Conservation (phyloP, 169 alveolate genomes). For the Eimeria sp. region DNA sequence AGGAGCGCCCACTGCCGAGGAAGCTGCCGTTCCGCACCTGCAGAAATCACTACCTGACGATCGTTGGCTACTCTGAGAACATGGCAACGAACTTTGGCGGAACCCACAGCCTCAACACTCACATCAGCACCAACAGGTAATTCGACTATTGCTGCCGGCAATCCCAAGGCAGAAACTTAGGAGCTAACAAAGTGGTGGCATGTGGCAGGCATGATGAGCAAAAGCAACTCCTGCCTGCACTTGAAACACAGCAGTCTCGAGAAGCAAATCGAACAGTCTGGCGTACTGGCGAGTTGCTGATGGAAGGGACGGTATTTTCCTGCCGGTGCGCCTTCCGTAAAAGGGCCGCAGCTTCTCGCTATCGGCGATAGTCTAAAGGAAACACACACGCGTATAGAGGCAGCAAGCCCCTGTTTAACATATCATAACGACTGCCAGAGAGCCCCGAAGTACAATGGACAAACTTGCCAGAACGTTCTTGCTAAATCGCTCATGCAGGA, state of each 20-base stretch:
- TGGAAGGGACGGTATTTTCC: constrained; percentile 65
- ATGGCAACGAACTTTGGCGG: not conserved
- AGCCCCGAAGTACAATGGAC: not conserved
- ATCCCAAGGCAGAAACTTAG: not conserved
- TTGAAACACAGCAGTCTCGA: not conserved
- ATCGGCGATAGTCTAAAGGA: not conserved
- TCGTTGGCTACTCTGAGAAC: constrained; percentile 30
- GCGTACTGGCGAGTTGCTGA: constrained; percentile 69
- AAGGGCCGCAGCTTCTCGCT: constrained; percentile 26
- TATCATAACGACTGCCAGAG: not conserved
- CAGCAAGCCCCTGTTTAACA: not conserved
- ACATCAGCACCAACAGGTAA: not conserved
- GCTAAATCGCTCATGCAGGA: not conserved
- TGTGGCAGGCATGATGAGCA: not conserved
- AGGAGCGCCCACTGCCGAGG: constrained; percentile 74
- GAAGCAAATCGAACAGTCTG: not conserved
- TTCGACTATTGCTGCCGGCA: not conserved
- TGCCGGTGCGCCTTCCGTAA: constrained; percentile 76
- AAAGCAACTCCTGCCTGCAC: not conserved
- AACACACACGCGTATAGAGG: not conserved
- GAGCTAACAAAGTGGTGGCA: not conserved
- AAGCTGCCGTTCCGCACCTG: constrained; percentile 46
- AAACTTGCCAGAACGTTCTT: not conserved
- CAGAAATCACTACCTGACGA: constrained; percentile 23
- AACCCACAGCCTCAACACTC: not conserved